Evolutionary conservation across 306 rosid species (phyloP).

Genomic region (Fragaria ananassa): DNA sequence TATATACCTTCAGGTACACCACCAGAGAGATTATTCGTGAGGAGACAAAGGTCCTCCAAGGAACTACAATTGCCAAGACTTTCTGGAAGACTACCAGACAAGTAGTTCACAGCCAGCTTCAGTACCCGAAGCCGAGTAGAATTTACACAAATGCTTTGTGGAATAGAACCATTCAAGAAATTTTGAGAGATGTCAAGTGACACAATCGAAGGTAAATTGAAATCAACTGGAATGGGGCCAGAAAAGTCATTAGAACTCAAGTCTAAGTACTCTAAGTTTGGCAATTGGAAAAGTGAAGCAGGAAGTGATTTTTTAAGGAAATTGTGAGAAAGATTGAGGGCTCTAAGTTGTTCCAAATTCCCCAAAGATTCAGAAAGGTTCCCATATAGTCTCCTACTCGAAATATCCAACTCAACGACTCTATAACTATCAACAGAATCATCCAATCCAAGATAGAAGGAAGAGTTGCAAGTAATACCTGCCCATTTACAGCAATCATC

Average conservation of each 20-base stretch:
- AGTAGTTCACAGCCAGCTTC: constrained; percentile 35
- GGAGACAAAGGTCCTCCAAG: constrained; percentile 28
- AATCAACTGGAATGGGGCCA: constrained; percentile 23
- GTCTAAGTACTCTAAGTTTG: constrained; percentile 31
- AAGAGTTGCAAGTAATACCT: constrained; percentile 37
- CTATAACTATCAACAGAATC: not conserved
- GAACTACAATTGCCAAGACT: constrained; percentile 37
- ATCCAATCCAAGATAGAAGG: constrained; percentile 19
- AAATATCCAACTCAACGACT: constrained; percentile 40
- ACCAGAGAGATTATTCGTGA: constrained; percentile 30
- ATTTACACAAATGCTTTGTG: constrained; percentile 21
- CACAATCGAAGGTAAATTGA: constrained; percentile 28
- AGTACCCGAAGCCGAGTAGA: constrained; percentile 25
- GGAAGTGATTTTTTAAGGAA: constrained; percentile 35
- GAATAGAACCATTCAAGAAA: constrained; percentile 31
- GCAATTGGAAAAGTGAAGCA: constrained; percentile 27
- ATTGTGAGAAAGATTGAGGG: constrained; percentile 45
- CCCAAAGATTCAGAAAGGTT: constrained; percentile 34
- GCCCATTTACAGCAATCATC: constrained; percentile 40
- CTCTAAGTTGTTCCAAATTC: constrained; percentile 35
- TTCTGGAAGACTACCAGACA: constrained; percentile 31
- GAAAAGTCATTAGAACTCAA: constrained; percentile 35
- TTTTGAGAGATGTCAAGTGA: constrained; percentile 38
- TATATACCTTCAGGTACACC: constrained; percentile 32
- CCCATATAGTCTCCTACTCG: constrained; percentile 22